Conservation (phyloP, 78 protist species). For the Trichosphaerium sp. region DNA sequence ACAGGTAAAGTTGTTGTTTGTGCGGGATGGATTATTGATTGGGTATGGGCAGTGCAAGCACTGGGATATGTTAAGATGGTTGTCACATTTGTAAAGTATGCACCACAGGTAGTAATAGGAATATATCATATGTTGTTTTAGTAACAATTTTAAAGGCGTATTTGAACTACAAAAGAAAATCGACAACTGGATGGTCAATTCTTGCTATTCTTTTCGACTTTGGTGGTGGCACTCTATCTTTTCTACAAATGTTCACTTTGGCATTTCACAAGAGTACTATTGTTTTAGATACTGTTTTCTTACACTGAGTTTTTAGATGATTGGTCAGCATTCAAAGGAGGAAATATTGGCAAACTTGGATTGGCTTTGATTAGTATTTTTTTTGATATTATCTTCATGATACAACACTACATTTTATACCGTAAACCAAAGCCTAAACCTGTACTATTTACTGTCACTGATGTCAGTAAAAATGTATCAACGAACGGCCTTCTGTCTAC, state of each 20-base stretch:
- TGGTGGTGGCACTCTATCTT: slow-evolving; percentile 20
- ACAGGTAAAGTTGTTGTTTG: background rate
- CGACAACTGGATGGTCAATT: slow-evolving; percentile 52
- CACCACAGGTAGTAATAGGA: slow-evolving; percentile 24
- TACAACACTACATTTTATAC: slow-evolving; percentile 50
- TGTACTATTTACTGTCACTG: too few species aligned
- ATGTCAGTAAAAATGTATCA: too few species aligned
- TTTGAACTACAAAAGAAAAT: slow-evolving; percentile 11
- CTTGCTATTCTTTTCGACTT: slow-evolving; percentile 30
- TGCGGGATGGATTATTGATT: background rate
- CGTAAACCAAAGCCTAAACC: too few species aligned
- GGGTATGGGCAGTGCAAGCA: slow-evolving; percentile 4
- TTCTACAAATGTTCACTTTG: background rate
- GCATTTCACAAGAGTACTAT: background rate
- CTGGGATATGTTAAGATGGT: slow-evolving; percentile 21
- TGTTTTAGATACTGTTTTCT: too few species aligned
- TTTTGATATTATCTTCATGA: slow-evolving; percentile 41
- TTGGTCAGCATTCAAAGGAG: slow-evolving; percentile 10
- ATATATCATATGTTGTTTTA: background rate
- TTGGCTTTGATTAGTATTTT: slow-evolving; percentile 21
- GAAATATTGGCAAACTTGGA: slow-evolving; percentile 41
- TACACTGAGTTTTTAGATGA: slow-evolving; percentile 15
- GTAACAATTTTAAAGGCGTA: slow-evolving; percentile 4
- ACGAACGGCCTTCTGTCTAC: too few species aligned
- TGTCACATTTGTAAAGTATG: slow-evolving; percentile 32